Conservation (phyloP, 441 rosid species). For the Gossypium gossypioides region DNA sequence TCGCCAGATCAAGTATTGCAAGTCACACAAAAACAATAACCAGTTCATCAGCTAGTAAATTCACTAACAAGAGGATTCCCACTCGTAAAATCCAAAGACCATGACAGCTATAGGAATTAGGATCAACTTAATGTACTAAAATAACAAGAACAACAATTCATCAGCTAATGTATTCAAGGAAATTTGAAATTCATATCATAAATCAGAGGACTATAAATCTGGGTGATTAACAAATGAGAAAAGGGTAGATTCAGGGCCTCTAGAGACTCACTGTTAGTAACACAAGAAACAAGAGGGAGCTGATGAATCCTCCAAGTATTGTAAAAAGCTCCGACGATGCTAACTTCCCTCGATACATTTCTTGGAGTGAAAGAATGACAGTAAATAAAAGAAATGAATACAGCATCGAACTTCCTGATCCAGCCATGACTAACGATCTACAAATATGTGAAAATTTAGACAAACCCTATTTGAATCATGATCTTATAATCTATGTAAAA, state of each 20-base stretch:
- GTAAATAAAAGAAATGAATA: constrained; percentile 50
- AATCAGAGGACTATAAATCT: neutral
- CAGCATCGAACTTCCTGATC: constrained; percentile 67
- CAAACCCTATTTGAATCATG: neutral
- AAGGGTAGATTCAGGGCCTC: neutral
- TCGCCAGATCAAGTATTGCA: neutral
- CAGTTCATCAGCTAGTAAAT: no score
- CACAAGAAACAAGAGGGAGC: constrained; percentile 69
- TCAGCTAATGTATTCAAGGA: no score
- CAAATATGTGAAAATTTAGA: neutral
- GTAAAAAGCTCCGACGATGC: constrained; percentile 71
- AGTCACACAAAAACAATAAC: neutral
- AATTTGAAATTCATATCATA: neutral
- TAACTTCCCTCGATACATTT: constrained; percentile 57
- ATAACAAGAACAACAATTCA: no score
- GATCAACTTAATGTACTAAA: no score
- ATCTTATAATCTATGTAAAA: neutral
- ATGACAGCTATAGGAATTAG: no score
- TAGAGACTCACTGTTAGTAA: constrained; percentile 45
- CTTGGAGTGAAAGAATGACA: constrained; percentile 60
- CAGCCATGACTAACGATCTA: constrained; percentile 33
- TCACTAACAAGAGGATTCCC: no score
- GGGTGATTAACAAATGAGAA: neutral
- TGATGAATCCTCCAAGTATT: constrained; percentile 72
- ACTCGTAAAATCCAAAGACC: no score